These are phyloP conservation scores for Coemansia sp. DNA, from an alignment of 192 early-diverging fungal genomes.

Conservation along the genomic window DNA sequence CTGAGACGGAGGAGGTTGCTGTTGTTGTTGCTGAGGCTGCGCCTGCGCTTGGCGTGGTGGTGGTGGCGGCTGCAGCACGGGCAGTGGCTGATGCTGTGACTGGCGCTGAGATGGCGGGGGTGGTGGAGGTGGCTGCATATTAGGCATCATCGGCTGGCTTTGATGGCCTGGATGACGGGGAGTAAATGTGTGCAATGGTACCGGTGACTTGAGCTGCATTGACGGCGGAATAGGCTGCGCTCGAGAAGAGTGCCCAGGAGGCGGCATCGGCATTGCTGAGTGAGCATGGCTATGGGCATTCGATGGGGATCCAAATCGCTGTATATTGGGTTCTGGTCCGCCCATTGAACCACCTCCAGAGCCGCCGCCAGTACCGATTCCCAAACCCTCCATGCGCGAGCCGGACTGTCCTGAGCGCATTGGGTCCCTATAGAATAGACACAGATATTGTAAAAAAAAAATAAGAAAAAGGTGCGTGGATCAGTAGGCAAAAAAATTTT, in stretches of 20 bases:
- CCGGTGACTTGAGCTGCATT: conserved; percentile 21
- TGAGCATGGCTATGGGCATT: conserved; percentile 14
- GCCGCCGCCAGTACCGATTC: conserved; percentile 11
- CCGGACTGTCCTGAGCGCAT: conserved; percentile 25
- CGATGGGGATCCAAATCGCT: conserved; percentile 20
- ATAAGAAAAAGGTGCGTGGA: background rate
- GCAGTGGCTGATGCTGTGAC: conserved; percentile 1
- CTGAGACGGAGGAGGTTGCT: background rate
- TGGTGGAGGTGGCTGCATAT: conserved; percentile 16
- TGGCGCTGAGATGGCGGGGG: conserved; percentile 1
- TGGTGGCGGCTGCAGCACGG: background rate
- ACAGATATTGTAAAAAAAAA: background rate
- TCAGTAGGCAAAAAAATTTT: background rate
- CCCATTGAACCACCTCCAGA: background rate
- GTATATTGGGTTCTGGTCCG: conserved; percentile 11
- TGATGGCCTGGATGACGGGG: conserved; percentile 2
- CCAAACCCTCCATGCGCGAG: conserved; percentile 20
- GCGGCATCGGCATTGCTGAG: conserved; percentile 41
- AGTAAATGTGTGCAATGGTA: conserved; percentile 4
- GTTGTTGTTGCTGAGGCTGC: conserved; percentile 15
- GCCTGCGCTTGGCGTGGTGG: conserved; percentile 15
- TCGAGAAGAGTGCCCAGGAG: conserved; percentile 20
- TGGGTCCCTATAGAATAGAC: conserved; percentile 17
- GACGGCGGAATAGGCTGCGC: conserved; percentile 7
- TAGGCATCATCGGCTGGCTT: conserved; percentile 4